Conservation (phyloP, 2,329 filamentous ascomycete genomes). For the Claviceps humidiphila region DNA sequence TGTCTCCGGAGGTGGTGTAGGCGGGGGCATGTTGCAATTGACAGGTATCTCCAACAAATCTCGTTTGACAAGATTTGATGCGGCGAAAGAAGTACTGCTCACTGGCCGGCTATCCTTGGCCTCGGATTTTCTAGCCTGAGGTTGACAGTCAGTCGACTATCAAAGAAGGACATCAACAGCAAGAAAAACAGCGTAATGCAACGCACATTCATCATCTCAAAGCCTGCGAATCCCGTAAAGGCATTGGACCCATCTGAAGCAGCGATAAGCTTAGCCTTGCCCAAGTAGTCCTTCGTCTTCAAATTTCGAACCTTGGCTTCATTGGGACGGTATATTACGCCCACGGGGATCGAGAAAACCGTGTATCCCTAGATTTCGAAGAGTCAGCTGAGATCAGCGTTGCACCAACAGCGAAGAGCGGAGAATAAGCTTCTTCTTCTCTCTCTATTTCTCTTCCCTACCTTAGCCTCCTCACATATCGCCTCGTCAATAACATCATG, state of each 20-base stretch:
- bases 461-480: slow-evolving; percentile 83
- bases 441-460: slow-evolving; percentile 24
- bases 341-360: slow-evolving; percentile 95
- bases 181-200: background rate
- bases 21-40: slow-evolving; percentile 75
- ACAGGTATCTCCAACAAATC: slow-evolving; percentile 69
- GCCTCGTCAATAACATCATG: slow-evolving; percentile 98
- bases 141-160: slow-evolving; percentile 7
- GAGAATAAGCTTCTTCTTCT: background rate
- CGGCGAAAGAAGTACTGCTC: slow-evolving; percentile 81
- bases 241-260: slow-evolving; percentile 69
- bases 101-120: slow-evolving; percentile 66
- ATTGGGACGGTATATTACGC: slow-evolving; percentile 88
- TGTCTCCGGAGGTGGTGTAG: slow-evolving; percentile 91
- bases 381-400: background rate
- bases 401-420: background rate
- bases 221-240: slow-evolving; percentile 69
- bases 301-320: slow-evolving; percentile 97
- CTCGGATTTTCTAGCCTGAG: slow-evolving; percentile 35
- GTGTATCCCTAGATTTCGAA: slow-evolving; percentile 65
- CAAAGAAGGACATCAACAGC: background rate
- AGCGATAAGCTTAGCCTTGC: slow-evolving; percentile 86
- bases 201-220: slow-evolving; percentile 61
- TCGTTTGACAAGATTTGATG: slow-evolving; percentile 83
- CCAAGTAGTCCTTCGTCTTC: slow-evolving; percentile 94